These are phyloP conservation scores for Silene conica DNA, from an alignment of 148 eudicot genomes.

Conservation along the genomic window DNA sequence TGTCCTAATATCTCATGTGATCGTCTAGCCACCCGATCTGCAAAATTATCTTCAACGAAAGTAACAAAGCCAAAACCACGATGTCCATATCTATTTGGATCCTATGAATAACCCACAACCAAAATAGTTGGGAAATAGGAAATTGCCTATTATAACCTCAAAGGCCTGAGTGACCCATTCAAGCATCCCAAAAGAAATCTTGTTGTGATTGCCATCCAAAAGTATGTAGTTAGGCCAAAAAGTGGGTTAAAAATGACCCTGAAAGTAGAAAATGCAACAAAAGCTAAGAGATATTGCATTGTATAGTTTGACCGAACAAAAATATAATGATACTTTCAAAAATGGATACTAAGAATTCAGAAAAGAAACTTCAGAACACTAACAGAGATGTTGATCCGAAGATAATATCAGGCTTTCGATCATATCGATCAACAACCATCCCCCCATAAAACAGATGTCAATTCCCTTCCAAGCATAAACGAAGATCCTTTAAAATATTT, in stretches of 20 bases:
- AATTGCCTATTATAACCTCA: slow-evolving; percentile 43
- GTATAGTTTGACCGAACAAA: too few relatives aligned
- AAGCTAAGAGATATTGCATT: neutral
- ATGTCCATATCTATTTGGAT: slow-evolving; percentile 95
- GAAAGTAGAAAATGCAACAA: slow-evolving; percentile 22
- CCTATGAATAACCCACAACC: slow-evolving; percentile 41
- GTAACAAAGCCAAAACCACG: too few relatives aligned
- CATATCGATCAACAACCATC: slow-evolving; percentile 73
- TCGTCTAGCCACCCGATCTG: slow-evolving; percentile 89
- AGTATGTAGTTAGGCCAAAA: slow-evolving; percentile 77
- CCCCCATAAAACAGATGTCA: slow-evolving; percentile 87
- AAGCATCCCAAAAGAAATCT: slow-evolving; percentile 83
- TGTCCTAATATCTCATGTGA: slow-evolving; percentile 96
- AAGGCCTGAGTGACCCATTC: slow-evolving; percentile 82
- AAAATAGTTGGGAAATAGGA: neutral
- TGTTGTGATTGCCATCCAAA: slow-evolving; percentile 81
- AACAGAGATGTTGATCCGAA: slow-evolving; percentile 61
- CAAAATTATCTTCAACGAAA: slow-evolving; percentile 91
- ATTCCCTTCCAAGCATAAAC: slow-evolving; percentile 78
- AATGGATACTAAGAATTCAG: neutral
- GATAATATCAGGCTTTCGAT: slow-evolving; percentile 79
- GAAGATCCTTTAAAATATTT: slow-evolving; percentile 50
- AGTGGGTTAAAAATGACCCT: slow-evolving; percentile 83
- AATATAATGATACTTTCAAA: too few relatives aligned
- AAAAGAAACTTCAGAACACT: slow-evolving; percentile 18